Evolutionary conservation across 176 grass and related monocot genomes (phyloP).

Genomic region (Phragmites australis): DNA sequence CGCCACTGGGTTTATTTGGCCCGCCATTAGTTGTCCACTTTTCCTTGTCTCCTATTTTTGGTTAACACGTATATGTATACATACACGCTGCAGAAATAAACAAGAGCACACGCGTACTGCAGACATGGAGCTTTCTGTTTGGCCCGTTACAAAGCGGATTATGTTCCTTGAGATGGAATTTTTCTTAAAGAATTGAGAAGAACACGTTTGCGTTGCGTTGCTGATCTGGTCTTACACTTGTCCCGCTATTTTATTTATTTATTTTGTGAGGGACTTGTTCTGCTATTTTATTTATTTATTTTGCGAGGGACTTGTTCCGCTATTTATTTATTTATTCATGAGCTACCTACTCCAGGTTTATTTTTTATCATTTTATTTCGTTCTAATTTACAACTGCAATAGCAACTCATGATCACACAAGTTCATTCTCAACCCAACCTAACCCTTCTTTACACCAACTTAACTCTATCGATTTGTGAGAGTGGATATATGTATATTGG

Average conservation of each 20-base stretch:
- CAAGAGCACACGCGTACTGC: not conserved
- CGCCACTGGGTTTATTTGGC: not conserved
- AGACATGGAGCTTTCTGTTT: constrained; percentile 24
- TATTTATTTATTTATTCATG: constrained; percentile 14
- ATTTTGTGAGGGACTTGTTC: too few species aligned
- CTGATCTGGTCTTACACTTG: constrained; percentile 40
- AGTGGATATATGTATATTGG: too few species aligned
- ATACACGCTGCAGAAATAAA: not conserved
- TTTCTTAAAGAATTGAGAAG: not conserved
- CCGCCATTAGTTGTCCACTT: constrained; percentile 21
- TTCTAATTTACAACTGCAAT: constrained; percentile 4
- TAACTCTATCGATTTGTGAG: not conserved
- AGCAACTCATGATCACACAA: constrained; percentile 17
- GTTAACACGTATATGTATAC: not conserved
- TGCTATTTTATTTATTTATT: too few species aligned
- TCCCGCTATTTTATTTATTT: too few species aligned
- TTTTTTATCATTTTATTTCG: not conserved
- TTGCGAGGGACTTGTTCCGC: not conserved
- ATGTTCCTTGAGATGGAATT: not conserved
- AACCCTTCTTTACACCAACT: not conserved
- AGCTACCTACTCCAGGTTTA: constrained; percentile 21
- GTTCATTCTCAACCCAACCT: constrained; percentile 7
- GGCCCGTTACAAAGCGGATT: constrained; percentile 2
- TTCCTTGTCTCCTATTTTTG: not conserved
- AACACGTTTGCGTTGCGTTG: constrained; percentile 5